A percentile compares a stretch with the other conserved stretches of the same genome.
Evolutionary conservation across 169 alveolate genomes (phyloP).

Genomic region (Plasmodium gallinaceum): DNA sequence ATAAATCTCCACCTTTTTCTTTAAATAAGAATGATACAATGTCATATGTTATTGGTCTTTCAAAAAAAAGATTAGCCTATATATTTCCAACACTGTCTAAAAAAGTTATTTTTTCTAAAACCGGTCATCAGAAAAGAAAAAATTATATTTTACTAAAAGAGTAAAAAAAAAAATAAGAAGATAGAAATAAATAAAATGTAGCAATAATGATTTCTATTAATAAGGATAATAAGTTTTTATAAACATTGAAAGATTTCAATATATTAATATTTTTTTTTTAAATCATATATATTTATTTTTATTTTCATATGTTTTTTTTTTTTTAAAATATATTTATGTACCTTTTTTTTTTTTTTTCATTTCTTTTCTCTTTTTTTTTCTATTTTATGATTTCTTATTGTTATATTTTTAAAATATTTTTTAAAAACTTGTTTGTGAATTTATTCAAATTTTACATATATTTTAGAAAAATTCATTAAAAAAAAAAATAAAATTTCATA

Average conservation of each 20-base stretch:
- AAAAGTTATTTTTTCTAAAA: slow-evolving; percentile 69
- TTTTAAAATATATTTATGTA: no score
- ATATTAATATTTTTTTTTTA: neutral
- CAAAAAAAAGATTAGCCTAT: slow-evolving; percentile 50
- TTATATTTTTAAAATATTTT: neutral
- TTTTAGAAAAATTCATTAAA: neutral
- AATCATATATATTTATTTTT: neutral
- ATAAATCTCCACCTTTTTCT: slow-evolving; percentile 53
- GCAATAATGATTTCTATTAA: neutral
- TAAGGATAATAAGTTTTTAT: neutral
- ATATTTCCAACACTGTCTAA: slow-evolving; percentile 47
- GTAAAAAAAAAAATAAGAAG: no score
- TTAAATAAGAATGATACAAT: slow-evolving; percentile 35
- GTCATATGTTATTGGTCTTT: slow-evolving; percentile 45
- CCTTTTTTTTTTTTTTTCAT: neutral
- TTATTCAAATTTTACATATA: neutral
- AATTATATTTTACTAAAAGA: slow-evolving; percentile 46
- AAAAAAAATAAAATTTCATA: neutral
- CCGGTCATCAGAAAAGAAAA: slow-evolving; percentile 69
- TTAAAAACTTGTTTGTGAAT: neutral
- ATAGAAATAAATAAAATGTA: neutral
- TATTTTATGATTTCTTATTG: neutral
- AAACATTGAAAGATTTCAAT: neutral
- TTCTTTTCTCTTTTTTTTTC: neutral
- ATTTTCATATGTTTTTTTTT: neutral